Conservation (phyloP, 2,329 filamentous ascomycete genomes). For the Ceratocystis smalleyi region DNA sequence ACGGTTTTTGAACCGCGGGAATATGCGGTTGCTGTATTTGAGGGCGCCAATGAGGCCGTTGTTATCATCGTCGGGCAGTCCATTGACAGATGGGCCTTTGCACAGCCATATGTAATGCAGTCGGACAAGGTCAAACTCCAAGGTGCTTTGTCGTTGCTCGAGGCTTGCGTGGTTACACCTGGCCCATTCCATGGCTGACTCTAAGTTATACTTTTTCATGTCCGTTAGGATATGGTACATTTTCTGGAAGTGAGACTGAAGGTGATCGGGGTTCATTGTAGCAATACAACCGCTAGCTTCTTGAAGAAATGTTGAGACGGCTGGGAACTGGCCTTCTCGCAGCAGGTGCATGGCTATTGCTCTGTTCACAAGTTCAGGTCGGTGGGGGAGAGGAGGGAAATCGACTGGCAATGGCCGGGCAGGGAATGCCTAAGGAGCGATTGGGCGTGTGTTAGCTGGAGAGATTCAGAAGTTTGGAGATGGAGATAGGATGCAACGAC, state of each 20-base stretch:
- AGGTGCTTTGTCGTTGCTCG: constrained; percentile 70
- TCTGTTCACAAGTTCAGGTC: constrained; percentile 68
- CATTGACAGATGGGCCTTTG: constrained; percentile 41
- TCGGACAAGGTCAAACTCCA: constrained; percentile 87
- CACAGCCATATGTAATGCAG: constrained; percentile 85
- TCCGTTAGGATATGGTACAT: constrained; percentile 75
- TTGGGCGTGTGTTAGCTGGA: not conserved
- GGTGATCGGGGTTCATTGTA: constrained; percentile 28
- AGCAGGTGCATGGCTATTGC: constrained; percentile 94
- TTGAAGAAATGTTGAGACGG: constrained; percentile 68
- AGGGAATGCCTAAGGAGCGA: constrained; percentile 45
- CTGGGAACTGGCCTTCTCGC: constrained; percentile 81
- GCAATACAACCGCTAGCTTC: constrained; percentile 35
- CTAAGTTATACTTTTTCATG: constrained; percentile 41
- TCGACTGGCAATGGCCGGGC: constrained; percentile 46
- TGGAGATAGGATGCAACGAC: constrained; percentile 14
- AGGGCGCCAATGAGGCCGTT: constrained; percentile 52
- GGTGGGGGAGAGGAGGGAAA: constrained; percentile 41
- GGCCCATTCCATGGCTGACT: constrained; percentile 80
- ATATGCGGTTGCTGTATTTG: constrained; percentile 59
- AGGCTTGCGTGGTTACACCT: constrained; percentile 52
- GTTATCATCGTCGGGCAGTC: constrained; percentile 36
- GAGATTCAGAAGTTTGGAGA: not conserved
- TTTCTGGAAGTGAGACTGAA: constrained; percentile 67
- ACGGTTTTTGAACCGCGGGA: constrained; percentile 55